Percentiles rank a stretch among this genome's conserved stretches.
Evolutionary conservation across 257 asterid genomes (phyloP).

Genomic region (Cinchona pubescens): DNA sequence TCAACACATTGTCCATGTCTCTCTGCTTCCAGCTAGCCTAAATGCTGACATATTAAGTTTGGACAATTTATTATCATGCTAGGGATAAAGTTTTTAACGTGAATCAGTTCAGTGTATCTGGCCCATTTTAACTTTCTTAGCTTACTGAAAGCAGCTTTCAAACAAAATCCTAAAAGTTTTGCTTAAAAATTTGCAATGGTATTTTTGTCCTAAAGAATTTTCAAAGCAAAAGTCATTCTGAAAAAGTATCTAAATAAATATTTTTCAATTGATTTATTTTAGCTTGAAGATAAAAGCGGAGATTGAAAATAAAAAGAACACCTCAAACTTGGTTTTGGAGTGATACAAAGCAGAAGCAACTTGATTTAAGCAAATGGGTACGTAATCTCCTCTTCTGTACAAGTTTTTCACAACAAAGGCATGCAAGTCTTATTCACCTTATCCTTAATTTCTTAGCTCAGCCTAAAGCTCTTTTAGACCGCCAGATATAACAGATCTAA

Average conservation of each 20-base stretch:
- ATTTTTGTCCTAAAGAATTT: neutral
- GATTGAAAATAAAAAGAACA: neutral
- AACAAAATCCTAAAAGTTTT: neutral
- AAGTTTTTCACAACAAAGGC: neutral
- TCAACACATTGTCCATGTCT: neutral
- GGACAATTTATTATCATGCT: neutral
- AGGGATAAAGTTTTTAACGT: neutral
- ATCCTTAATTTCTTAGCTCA: neutral
- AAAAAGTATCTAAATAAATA: neutral
- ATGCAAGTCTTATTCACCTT: constrained; percentile 1
- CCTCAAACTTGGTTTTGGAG: neutral
- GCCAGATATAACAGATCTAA: neutral
- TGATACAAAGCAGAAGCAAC: neutral
- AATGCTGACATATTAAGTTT: neutral
- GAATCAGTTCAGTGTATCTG: neutral
- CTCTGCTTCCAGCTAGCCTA: neutral
- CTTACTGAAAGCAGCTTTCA: neutral
- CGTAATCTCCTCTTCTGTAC: neutral
- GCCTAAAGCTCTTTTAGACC: neutral
- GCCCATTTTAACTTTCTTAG: neutral
- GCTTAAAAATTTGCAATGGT: neutral
- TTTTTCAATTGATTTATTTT: neutral
- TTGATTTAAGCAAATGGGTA: neutral
- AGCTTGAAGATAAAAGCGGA: neutral
- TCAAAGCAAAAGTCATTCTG: neutral